Evolutionary conservation across 257 asterid species (phyloP).

Genomic region (Fraxinus anomala): DNA sequence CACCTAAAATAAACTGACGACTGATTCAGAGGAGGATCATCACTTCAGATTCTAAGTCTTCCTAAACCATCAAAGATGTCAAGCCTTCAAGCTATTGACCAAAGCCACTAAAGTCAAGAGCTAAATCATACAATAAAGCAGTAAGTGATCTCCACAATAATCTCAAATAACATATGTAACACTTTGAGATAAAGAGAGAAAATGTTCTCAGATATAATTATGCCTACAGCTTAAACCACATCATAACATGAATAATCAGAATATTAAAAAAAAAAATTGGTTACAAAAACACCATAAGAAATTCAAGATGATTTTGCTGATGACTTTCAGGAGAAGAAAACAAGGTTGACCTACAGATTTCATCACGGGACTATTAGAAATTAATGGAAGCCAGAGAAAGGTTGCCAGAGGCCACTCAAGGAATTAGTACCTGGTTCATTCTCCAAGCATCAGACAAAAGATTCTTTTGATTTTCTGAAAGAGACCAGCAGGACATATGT

Average conservation of each 20-base stretch:
- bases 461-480: constrained; percentile 89
- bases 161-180: not conserved
- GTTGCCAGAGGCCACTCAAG: constrained; percentile 6
- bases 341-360: not conserved
- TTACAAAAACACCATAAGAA: not conserved
- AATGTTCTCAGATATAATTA: not conserved
- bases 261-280: not conserved
- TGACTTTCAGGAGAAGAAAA: constrained; percentile 12
- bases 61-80: not conserved
- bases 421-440: constrained; percentile 80
- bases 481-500: not conserved
- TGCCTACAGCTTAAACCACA: not conserved
- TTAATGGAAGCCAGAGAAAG: not conserved
- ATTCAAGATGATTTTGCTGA: not conserved
- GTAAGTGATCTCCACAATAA: not conserved
- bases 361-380: not conserved
- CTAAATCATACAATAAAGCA: not conserved
- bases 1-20: not conserved
- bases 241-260: not conserved
- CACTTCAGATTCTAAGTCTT: not conserved
- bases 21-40: not conserved
- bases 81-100: not conserved
- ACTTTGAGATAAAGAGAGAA: not conserved
- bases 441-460: constrained; percentile 92
- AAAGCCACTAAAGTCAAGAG: not conserved